Conservation (phyloP, 441 rosid species). For the Mallotus repandus region DNA sequence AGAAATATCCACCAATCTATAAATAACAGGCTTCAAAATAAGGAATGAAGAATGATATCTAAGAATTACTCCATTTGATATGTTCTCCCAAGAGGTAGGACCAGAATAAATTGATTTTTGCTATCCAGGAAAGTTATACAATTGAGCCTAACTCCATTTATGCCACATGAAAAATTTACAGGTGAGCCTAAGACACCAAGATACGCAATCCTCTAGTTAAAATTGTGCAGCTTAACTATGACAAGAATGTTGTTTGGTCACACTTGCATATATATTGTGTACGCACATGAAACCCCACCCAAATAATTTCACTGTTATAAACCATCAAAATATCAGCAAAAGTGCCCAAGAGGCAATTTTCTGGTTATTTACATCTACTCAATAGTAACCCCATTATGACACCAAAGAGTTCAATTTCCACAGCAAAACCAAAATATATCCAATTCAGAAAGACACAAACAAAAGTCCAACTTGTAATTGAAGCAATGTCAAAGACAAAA, state of each 20-base stretch:
- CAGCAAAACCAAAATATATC: not conserved
- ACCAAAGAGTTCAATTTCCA: constrained; percentile 1
- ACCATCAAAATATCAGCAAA: not conserved
- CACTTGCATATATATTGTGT: not conserved
- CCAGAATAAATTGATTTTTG: not conserved
- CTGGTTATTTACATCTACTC: not conserved
- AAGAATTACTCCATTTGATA: not conserved
- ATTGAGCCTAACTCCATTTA: not conserved
- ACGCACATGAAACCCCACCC: not conserved
- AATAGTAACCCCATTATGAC: not conserved
- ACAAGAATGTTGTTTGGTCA: not conserved
- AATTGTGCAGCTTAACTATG: not conserved
- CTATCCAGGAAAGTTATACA: not conserved
- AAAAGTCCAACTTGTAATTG: not conserved
- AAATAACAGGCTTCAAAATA: not conserved
- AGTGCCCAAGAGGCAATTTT: not conserved
- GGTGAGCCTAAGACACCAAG: not conserved
- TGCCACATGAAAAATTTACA: not conserved
- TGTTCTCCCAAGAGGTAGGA: not conserved
- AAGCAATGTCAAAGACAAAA: not conserved
- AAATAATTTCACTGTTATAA: not conserved
- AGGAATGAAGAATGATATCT: not conserved
- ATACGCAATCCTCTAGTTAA: not conserved
- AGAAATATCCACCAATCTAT: no score
- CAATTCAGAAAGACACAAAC: not conserved